Evolutionary conservation across 192 early-diverging fungal genomes (phyloP).

Genomic region (Dissophora ornata): DNA sequence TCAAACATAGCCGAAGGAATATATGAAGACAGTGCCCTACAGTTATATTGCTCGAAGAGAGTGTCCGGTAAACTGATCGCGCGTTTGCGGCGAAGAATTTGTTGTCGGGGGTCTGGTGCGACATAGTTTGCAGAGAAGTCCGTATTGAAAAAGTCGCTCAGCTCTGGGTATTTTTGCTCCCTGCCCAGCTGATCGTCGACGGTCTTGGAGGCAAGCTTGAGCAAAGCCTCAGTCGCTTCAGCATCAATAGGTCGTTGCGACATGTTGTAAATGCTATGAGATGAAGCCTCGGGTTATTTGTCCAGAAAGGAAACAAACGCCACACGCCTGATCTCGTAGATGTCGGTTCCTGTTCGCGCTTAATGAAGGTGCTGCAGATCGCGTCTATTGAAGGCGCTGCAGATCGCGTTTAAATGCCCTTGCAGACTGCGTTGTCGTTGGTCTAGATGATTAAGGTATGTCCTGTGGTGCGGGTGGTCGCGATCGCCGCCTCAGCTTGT

Average conservation of each 20-base stretch:
- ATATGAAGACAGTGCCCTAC: slow-evolving; percentile 42
- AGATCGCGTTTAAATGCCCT: too few relatives aligned
- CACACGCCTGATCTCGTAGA: background rate
- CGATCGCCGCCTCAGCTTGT: too few relatives aligned
- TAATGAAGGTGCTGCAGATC: too few relatives aligned
- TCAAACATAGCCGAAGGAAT: background rate
- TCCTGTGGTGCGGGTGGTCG: too few relatives aligned
- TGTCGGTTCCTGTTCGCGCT: background rate
- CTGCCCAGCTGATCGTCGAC: slow-evolving; percentile 53
- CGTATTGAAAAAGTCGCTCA: slow-evolving; percentile 54
- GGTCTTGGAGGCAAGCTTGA: slow-evolving; percentile 53
- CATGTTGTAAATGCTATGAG: slow-evolving; percentile 9
- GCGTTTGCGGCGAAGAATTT: slow-evolving; percentile 69
- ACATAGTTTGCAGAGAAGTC: slow-evolving; percentile 68
- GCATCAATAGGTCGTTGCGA: slow-evolving; percentile 41
- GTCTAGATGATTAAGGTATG: too few relatives aligned
- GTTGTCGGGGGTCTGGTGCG: slow-evolving; percentile 59
- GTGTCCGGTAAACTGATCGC: slow-evolving; percentile 78
- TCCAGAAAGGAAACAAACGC: background rate
- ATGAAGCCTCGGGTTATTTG: background rate
- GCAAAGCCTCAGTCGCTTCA: slow-evolving; percentile 31
- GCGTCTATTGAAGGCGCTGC: too few relatives aligned
- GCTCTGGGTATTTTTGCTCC: slow-evolving; percentile 56
- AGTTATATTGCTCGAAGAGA: slow-evolving; percentile 82
- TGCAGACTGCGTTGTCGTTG: too few relatives aligned